phyloP scores from a whole-genome alignment of 176 grass and related monocot species.

The Luzula sylvatica region DNA sequence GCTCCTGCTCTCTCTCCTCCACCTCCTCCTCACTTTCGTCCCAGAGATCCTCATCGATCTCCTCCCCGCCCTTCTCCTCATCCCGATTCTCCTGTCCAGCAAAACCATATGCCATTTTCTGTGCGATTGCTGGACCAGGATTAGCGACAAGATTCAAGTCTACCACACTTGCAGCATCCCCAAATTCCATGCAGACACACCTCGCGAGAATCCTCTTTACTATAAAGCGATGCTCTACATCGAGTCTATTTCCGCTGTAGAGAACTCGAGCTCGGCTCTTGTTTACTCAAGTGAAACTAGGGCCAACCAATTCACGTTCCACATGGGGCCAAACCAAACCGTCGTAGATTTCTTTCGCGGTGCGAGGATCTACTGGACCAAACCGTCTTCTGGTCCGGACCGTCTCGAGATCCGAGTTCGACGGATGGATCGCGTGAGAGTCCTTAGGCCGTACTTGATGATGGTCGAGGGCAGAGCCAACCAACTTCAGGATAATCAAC shows the following conservation, averaged over 20 bases:
- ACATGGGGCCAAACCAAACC: constrained; percentile 34
- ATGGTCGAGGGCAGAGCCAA: constrained; percentile 66
- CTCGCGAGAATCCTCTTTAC: constrained; percentile 68
- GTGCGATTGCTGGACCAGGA: constrained; percentile 46
- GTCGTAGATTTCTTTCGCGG: constrained; percentile 69
- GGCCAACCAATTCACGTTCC: constrained; percentile 70
- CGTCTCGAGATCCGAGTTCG: constrained; percentile 72
- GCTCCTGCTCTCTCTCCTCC: no score
- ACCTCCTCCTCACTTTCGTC: no score
- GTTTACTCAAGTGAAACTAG: constrained; percentile 51
- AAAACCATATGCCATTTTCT: constrained; percentile 42
- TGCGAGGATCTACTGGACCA: constrained; percentile 62
- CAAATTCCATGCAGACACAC: constrained; percentile 20
- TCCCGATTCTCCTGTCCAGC: constrained; percentile 40
- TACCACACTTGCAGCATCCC: constrained; percentile 90
- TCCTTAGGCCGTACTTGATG: constrained; percentile 75
- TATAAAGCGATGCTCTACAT: constrained; percentile 67
- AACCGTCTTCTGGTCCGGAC: constrained; percentile 6
- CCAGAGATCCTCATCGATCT: not conserved
- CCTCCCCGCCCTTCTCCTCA: not conserved
- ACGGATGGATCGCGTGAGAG: constrained; percentile 60
- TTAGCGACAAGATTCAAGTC: constrained; percentile 58
- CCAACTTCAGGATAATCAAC: not conserved
- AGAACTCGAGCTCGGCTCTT: constrained; percentile 50
- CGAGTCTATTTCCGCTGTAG: constrained; percentile 48